These are phyloP conservation scores for Sugiyamaella xylanicola DNA, from an alignment of 1,139 yeast species.

Conservation along the genomic window DNA sequence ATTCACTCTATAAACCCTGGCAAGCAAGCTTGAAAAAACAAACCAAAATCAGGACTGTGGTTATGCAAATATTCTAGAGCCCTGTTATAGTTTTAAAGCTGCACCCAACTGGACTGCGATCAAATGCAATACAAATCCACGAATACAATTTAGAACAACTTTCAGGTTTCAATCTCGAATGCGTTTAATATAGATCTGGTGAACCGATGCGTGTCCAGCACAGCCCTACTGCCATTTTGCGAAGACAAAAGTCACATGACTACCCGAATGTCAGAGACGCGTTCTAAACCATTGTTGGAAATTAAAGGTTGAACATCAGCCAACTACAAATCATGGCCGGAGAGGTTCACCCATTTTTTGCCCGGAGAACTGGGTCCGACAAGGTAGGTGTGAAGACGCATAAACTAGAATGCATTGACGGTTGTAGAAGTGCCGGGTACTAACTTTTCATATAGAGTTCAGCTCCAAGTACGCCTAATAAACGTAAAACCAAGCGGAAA, in stretches of 20 bases:
- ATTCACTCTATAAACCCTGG: no score
- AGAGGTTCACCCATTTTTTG: constrained; percentile 14
- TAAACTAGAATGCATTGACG: neutral
- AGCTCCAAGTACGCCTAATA: constrained; percentile 2
- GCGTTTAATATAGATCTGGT: neutral
- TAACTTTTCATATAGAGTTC: neutral
- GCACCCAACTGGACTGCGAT: no score
- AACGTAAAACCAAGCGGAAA: constrained; percentile 4
- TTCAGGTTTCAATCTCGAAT: neutral
- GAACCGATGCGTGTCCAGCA: neutral
- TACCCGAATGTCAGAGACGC: no score
- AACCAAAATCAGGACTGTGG: no score
- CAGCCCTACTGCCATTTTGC: neutral
- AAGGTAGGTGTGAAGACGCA: neutral
- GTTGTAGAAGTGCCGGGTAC: neutral
- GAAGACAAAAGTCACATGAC: neutral
- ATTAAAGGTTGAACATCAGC: neutral
- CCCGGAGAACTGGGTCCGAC: constrained; percentile 3
- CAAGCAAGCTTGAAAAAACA: no score
- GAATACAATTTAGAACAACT: no score
- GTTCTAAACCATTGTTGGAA: neutral
- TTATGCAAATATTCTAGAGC: no score
- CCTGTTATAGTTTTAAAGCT: no score
- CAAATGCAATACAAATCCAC: no score
- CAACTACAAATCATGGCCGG: constrained; percentile 5